Evolutionary conservation across 495 filamentous ascomycete genomes (phyloP).

Genomic region (Mytilinidion resinicola): DNA sequence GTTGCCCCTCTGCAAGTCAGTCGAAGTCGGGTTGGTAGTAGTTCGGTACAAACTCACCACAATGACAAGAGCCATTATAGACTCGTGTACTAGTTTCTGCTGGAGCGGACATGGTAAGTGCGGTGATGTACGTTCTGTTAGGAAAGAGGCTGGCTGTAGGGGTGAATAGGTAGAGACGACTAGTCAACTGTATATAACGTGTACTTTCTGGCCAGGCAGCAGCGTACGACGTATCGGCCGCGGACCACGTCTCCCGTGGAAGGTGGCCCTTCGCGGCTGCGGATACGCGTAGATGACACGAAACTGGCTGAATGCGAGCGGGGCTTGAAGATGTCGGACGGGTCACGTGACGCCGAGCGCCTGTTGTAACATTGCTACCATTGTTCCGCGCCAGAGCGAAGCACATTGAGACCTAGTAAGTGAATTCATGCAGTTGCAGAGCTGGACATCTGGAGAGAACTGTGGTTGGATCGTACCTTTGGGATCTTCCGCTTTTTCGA

Average conservation of each 20-base stretch:
- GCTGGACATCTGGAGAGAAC: too few relatives aligned
- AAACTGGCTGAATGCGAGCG: background rate
- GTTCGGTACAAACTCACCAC: background rate
- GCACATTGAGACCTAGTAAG: too few relatives aligned
- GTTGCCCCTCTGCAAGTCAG: background rate
- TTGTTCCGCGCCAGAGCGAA: too few relatives aligned
- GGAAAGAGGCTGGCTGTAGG: background rate
- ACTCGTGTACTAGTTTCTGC: background rate
- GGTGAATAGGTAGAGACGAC: background rate
- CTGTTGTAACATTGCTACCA: too few relatives aligned
- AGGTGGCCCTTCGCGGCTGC: background rate
- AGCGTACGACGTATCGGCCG: background rate
- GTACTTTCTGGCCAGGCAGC: background rate
- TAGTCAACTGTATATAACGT: background rate
- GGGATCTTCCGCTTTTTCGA: too few relatives aligned
- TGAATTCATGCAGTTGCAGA: too few relatives aligned
- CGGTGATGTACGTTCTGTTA: background rate
- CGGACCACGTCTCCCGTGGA: background rate
- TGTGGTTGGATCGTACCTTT: too few relatives aligned
- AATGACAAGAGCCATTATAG: slow-evolving; percentile 27
- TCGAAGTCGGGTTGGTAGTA: too few relatives aligned
- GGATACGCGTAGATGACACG: background rate
- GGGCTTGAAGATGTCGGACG: too few relatives aligned
- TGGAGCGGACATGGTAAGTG: slow-evolving; percentile 2
- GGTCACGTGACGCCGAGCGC: too few relatives aligned